Percentiles rank a stretch among this genome's conserved stretches.
Conservation (phyloP, 352 stramenopile genomes). For the Phytophthora multivora region DNA sequence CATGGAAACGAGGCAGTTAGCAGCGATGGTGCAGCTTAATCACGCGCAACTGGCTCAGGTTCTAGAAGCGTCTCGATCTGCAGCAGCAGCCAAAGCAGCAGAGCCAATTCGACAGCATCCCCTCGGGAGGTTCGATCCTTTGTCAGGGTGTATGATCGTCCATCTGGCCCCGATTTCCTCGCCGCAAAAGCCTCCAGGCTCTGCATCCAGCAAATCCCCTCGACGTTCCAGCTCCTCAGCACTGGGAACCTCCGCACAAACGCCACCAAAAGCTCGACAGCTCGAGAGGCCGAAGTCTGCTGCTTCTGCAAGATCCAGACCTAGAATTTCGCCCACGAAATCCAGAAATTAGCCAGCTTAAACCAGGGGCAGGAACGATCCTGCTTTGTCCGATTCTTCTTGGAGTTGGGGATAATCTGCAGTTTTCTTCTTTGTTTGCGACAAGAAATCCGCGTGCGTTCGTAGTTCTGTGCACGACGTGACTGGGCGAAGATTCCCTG, state of each 20-base stretch:
- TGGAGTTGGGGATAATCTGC: slow-evolving; percentile 15
- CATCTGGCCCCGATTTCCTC: slow-evolving; percentile 20
- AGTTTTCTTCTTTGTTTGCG: slow-evolving; percentile 21
- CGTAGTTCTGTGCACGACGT: slow-evolving; percentile 43
- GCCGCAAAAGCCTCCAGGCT: slow-evolving; percentile 24
- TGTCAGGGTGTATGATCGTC: slow-evolving; percentile 45
- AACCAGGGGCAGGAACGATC: slow-evolving; percentile 25
- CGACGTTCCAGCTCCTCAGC: slow-evolving; percentile 18
- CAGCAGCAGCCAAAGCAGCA: not conserved
- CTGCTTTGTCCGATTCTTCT: slow-evolving; percentile 12
- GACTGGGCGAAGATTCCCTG: slow-evolving; percentile 16
- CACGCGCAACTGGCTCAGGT: slow-evolving; percentile 47
- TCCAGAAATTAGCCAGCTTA: slow-evolving; percentile 6
- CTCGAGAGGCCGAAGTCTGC: slow-evolving; percentile 24
- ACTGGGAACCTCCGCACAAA: slow-evolving; percentile 1
- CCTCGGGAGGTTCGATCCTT: slow-evolving; percentile 46
- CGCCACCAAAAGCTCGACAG: slow-evolving; percentile 1
- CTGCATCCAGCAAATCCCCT: slow-evolving; percentile 9
- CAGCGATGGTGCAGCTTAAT: slow-evolving; percentile 45
- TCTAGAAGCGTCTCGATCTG: slow-evolving; percentile 25
- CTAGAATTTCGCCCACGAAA: not conserved
- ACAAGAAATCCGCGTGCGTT: slow-evolving; percentile 43
- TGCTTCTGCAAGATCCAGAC: not conserved
- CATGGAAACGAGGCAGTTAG: slow-evolving; percentile 69
- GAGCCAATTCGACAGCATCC: slow-evolving; percentile 8